These are phyloP conservation scores for Aspergillus baeticus DNA, from an alignment of 495 filamentous ascomycete genomes.

Conservation along the genomic window DNA sequence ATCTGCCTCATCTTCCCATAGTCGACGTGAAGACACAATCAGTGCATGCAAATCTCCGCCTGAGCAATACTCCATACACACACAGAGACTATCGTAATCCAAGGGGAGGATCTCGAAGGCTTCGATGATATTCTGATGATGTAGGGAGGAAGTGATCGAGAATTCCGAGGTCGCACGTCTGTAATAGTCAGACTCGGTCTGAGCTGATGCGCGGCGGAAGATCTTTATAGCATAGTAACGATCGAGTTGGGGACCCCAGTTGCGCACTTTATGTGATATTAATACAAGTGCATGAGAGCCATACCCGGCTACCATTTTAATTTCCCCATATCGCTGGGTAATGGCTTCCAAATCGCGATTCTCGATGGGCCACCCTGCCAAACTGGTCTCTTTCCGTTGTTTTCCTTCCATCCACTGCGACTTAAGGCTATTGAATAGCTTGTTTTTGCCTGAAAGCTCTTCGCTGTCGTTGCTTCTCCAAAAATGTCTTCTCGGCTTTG, in stretches of 20 bases:
- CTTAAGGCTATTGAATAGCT: not conserved
- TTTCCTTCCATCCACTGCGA: not conserved
- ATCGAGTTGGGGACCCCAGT: not conserved
- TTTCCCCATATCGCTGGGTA: not conserved
- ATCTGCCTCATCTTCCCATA: not conserved
- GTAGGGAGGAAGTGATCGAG: not conserved
- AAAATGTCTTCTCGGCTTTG: not conserved
- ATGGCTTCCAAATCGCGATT: not conserved
- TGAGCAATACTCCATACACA: slow-evolving; percentile 2
- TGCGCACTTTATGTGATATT: not conserved
- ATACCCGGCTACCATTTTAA: not conserved
- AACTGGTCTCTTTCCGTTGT: not conserved
- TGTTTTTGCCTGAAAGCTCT: not conserved
- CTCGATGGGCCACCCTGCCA: not conserved
- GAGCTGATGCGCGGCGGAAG: not conserved
- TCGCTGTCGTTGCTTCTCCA: not conserved
- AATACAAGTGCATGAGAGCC: not conserved
- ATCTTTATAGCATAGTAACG: slow-evolving; percentile 1
- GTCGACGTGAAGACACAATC: not conserved
- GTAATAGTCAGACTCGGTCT: not conserved
- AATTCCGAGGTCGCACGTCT: not conserved
- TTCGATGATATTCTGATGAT: not conserved
- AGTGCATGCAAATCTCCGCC: not conserved
- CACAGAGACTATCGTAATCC: not conserved
- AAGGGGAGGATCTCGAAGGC: slow-evolving; percentile 1